Base-by-base conservation (phyloP, 1,284 basidiomycete genomes). In the Puccinia hordei region DNA sequence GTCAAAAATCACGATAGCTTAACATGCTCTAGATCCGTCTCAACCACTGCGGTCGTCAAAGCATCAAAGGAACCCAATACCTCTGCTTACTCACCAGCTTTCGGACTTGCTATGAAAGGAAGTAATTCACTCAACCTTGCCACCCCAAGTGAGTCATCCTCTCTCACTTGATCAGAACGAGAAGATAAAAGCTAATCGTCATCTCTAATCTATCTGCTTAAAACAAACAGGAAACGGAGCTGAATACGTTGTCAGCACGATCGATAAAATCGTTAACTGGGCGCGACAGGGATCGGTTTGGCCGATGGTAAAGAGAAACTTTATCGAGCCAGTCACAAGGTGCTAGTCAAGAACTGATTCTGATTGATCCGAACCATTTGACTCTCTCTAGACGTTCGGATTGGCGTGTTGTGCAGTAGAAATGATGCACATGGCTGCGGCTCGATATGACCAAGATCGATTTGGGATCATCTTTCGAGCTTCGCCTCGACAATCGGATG, bases 341-440 rank as follows among this genome's bases (percentile, higher is more conserved):
- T 5, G 35, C 5, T 5, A 4, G 6, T 69, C 24, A 15, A 46
- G n/a, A n/a, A n/a, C n/a, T n/a, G n/a, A n/a, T n/a, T n/a, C n/a
- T n/a, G n/a, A 69, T 30, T 63, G 61, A 63, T 35, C 30, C 12
- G 9, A 17, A 6, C 1, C 27, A 17, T 24, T 44, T 27, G 12
- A 3, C 8, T 10, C 8, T 10, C 22, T 3, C 1, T n/a, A 80
- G 78, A 80, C 78, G 27, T 80, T 80, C 92, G 94, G 94, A 87
- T 90, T 99, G 78, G 96, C 97, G 3, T 99, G 96, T 87, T 99
- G 96, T 87, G 97, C 96, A 79, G 95, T 99, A 63, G 96, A 99
- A 88, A 96, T 96, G 93, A 96, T 96, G 94, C 95, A 97, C 88
- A 94, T 97, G 93, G 97, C 97, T 76, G 95, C 96, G 59, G 94